These are phyloP conservation scores for Aureobasidium sp. DNA, from an alignment of 2,329 filamentous ascomycete genomes.

Conservation along the genomic window DNA sequence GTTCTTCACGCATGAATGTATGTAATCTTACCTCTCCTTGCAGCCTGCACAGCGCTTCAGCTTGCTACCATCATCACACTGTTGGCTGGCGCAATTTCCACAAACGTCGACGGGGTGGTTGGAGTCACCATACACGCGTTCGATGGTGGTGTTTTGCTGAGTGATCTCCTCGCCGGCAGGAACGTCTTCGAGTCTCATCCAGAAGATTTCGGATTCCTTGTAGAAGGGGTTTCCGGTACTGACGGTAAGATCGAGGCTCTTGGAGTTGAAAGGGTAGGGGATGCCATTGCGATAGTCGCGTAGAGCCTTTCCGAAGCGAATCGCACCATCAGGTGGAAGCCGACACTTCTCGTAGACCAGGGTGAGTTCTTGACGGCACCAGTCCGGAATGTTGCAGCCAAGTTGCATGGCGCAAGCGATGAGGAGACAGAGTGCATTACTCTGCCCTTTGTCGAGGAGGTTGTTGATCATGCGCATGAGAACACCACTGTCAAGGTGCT, in stretches of 20 bases:
- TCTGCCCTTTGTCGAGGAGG: not conserved
- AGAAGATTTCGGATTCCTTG: not conserved
- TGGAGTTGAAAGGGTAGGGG: not conserved
- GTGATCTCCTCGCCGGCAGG: not conserved
- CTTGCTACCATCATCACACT: not conserved
- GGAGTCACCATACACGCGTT: not conserved
- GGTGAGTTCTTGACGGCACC: not conserved
- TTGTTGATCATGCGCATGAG: not conserved
- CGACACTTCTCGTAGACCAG: not conserved
- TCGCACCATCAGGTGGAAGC: not conserved
- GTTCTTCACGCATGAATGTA: not conserved
- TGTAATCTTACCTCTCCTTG: not conserved
- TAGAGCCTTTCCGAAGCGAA: not conserved
- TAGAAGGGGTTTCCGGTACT: not conserved
- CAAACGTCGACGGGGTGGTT: not conserved
- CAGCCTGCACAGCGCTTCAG: not conserved
- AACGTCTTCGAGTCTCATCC: not conserved
- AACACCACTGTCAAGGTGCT: not conserved
- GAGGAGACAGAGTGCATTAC: not conserved
- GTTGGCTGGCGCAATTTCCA: not conserved
- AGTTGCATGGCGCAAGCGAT: not conserved
- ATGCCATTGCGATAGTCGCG: not conserved
- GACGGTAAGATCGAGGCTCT: not conserved
- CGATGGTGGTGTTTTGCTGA: not conserved
- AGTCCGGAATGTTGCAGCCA: not conserved